A percentile compares a stretch with the other conserved stretches of the same genome.
Conservation (phyloP, 2,329 filamentous ascomycete genomes). For the Stylonectria norvegica region DNA sequence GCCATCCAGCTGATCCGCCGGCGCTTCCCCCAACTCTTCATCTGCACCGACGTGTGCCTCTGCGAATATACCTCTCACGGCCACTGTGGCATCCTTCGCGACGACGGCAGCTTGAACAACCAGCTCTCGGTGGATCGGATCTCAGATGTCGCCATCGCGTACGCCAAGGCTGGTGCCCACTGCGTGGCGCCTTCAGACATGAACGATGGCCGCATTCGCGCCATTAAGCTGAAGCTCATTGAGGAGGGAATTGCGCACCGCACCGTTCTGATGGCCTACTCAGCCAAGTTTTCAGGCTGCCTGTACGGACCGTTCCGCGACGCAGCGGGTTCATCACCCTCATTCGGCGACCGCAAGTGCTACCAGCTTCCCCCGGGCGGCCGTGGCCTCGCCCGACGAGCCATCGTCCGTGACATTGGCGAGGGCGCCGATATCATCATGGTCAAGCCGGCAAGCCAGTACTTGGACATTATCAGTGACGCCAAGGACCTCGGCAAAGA, state of each 20-base stretch:
- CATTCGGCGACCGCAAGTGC: slow-evolving; percentile 91
- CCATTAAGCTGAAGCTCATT: slow-evolving; percentile 97
- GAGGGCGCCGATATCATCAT: slow-evolving; percentile 98
- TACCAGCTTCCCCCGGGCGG: slow-evolving; percentile 95
- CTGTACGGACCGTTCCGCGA: slow-evolving; percentile 97
- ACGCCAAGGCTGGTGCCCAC: slow-evolving; percentile 92
- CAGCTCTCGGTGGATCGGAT: slow-evolving; percentile 89
- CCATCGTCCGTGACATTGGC: slow-evolving; percentile 82
- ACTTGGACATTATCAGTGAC: slow-evolving; percentile 95
- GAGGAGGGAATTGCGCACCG: slow-evolving; percentile 90
- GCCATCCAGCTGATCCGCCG: slow-evolving; percentile 80
- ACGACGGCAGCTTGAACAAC: slow-evolving; percentile 92
- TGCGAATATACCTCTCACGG: slow-evolving; percentile 99
- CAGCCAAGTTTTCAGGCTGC: slow-evolving; percentile 95
- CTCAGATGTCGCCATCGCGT: slow-evolving; percentile 94
- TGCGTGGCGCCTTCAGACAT: slow-evolving; percentile 97
- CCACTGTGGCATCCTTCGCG: slow-evolving; percentile 91
- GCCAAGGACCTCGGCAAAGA: slow-evolving; percentile 92
- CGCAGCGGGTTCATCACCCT: slow-evolving; percentile 84
- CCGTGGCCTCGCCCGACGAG: slow-evolving; percentile 83
- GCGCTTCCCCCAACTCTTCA: slow-evolving; percentile 85
- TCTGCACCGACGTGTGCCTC: slow-evolving; percentile 89
- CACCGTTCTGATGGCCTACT: slow-evolving; percentile 94
- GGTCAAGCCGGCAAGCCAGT: slow-evolving; percentile 96
- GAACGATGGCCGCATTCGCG: slow-evolving; percentile 96